Evolutionary conservation across 768 basidiomycete species (phyloP).

Genomic region (Lactifluus subvellereus): DNA sequence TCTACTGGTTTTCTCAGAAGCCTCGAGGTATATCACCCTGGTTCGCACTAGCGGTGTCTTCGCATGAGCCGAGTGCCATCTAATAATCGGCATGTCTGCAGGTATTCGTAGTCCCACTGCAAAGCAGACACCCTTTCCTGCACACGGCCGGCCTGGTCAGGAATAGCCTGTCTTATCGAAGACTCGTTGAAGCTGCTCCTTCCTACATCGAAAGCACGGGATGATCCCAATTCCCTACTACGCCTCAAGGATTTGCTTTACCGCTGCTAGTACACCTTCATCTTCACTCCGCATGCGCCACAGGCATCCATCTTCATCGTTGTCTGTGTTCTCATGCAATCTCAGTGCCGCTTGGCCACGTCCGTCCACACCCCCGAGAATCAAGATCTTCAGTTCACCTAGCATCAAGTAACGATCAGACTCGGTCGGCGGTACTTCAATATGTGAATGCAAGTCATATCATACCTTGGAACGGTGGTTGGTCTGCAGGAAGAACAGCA

Average conservation of each 20-base stretch:
- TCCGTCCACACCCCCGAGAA: conserved; percentile 28
- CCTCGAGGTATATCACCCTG: no score
- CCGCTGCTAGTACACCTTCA: conserved; percentile 35
- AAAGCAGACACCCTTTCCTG: not conserved
- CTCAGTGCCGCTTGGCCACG: conserved; percentile 41
- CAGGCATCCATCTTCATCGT: conserved; percentile 62
- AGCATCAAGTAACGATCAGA: not conserved
- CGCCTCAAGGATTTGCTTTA: conserved; percentile 40
- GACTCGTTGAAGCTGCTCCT: not conserved
- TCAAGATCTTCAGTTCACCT: conserved; percentile 65
- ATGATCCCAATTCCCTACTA: conserved; percentile 1
- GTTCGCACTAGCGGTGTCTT: no score
- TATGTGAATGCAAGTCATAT: conserved; percentile 26
- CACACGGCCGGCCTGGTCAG: not conserved
- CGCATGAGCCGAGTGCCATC: not conserved
- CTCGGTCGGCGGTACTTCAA: not conserved
- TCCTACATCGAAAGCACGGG: not conserved
- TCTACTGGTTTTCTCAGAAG: no score
- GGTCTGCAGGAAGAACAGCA: conserved; percentile 48
- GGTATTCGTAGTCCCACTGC: not conserved
- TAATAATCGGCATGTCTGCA: not conserved
- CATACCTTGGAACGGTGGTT: conserved; percentile 57
- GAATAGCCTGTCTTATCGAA: not conserved
- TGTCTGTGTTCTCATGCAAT: conserved; percentile 42
- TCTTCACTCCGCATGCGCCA: conserved; percentile 63